A percentile compares a stretch with the other conserved stretches of the same genome.
Conservation (phyloP, 2,329 filamentous ascomycete genomes). For the Aspergillus texensis region DNA sequence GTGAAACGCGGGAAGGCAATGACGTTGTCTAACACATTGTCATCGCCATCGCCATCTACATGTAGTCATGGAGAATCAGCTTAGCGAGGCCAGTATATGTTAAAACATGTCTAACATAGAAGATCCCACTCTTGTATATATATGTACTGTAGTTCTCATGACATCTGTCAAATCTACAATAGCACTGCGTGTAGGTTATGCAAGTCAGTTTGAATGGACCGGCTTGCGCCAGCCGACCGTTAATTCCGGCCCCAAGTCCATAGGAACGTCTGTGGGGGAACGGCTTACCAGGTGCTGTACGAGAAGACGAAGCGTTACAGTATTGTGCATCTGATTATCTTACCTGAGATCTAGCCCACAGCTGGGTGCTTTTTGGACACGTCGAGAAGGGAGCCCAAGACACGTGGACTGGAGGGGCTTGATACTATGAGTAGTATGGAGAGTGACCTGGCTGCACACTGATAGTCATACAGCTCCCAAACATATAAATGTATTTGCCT, state of each 20-base stretch:
- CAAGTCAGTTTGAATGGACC: not conserved
- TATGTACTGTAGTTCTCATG: not conserved
- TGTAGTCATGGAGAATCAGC: not conserved
- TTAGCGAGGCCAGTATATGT: not conserved
- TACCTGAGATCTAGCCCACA: constrained; percentile 1
- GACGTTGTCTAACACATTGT: not conserved
- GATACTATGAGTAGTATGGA: not conserved
- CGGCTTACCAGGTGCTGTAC: not conserved
- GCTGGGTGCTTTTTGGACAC: constrained; percentile 15
- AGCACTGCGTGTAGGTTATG: not conserved
- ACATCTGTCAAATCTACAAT: not conserved
- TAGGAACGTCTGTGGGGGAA: constrained; percentile 3
- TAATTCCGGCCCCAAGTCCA: not conserved
- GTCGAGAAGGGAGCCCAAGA: constrained; percentile 12
- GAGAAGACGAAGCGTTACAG: not conserved
- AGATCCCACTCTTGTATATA: not conserved
- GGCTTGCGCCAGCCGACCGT: not conserved
- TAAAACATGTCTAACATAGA: not conserved
- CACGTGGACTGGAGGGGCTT: constrained; percentile 21
- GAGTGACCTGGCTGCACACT: not conserved
- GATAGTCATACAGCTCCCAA: not conserved
- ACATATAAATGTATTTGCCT: not conserved
- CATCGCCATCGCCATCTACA: not conserved
- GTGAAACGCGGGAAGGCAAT: too few relatives aligned
- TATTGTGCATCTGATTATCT: not conserved